Evolutionary conservation across 2,329 filamentous ascomycete genomes (phyloP).

Genomic region (Aspergillus brasiliensis): DNA sequence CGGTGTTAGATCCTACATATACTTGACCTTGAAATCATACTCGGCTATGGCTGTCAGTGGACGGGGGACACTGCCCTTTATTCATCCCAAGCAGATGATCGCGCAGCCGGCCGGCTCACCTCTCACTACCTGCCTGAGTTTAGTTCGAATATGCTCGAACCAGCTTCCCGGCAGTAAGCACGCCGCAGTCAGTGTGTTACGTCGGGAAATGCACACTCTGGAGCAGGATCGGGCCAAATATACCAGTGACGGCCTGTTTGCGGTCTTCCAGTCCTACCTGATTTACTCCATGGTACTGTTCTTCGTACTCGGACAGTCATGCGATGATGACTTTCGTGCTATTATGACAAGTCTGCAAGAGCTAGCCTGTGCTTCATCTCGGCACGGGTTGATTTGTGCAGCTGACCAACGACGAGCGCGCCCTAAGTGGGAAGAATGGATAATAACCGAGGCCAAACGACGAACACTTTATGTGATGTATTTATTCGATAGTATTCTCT

Average conservation of each 20-base stretch:
- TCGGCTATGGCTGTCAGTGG: constrained; percentile 41
- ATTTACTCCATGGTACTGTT: constrained; percentile 54
- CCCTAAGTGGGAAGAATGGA: constrained; percentile 57
- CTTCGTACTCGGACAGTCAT: constrained; percentile 37
- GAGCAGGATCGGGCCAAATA: constrained; percentile 27
- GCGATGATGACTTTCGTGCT: constrained; percentile 40
- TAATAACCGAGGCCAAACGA: constrained; percentile 55
- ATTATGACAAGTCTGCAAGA: constrained; percentile 55
- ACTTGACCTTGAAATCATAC: constrained; percentile 50
- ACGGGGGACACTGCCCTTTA: constrained; percentile 46
- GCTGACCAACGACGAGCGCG: constrained; percentile 43
- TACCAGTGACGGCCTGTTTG: constrained; percentile 38
- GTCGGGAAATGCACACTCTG: constrained; percentile 48
- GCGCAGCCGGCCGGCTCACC: constrained; percentile 29
- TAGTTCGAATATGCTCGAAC: constrained; percentile 45
- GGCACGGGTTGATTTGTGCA: constrained; percentile 47
- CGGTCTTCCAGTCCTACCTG: constrained; percentile 55
- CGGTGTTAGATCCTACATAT: constrained; percentile 43
- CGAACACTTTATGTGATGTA: constrained; percentile 57
- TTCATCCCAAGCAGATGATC: constrained; percentile 45
- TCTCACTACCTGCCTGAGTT: constrained; percentile 46
- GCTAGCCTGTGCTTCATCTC: constrained; percentile 45
- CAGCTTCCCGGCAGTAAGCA: constrained; percentile 24
- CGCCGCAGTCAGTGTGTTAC: constrained; percentile 38
- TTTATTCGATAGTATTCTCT: constrained; percentile 55